These are phyloP conservation scores for Cyclanthera cordifolia DNA, from an alignment of 306 rosid genomes.

Conservation along the genomic window DNA sequence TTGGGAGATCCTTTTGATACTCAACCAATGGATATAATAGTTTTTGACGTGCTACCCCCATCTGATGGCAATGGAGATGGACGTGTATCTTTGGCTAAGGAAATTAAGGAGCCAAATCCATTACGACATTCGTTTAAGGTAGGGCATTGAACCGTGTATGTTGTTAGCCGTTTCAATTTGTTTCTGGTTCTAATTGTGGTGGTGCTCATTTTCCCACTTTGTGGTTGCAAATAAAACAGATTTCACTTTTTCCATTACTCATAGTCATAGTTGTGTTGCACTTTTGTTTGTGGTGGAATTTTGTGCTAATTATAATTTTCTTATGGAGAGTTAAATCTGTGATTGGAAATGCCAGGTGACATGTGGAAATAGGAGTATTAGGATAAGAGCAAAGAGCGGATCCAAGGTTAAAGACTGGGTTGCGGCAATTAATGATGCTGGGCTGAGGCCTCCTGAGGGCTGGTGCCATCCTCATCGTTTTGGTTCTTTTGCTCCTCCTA, in stretches of 20 bases:
- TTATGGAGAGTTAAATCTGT: constrained; percentile 1
- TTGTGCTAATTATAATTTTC: background rate
- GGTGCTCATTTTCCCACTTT: background rate
- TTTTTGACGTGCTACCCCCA: constrained; percentile 76
- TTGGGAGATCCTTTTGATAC: constrained; percentile 76
- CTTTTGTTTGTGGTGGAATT: background rate
- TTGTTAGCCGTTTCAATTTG: constrained; percentile 14
- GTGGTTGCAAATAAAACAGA: background rate
- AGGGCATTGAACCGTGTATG: constrained; percentile 9
- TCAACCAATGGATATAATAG: constrained; percentile 88
- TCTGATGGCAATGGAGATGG: constrained; percentile 81
- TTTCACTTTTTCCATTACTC: background rate
- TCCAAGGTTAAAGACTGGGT: constrained; percentile 89
- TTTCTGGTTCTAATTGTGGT: constrained; percentile 14
- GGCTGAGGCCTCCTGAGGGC: constrained; percentile 93
- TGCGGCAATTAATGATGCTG: constrained; percentile 89
- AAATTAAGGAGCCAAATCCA: constrained; percentile 77
- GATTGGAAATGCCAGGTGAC: constrained; percentile 42
- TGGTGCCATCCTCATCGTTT: constrained; percentile 98
- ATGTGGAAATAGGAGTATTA: constrained; percentile 72
- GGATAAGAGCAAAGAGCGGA: constrained; percentile 57
- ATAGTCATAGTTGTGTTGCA: background rate
- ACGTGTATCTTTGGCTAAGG: constrained; percentile 62
- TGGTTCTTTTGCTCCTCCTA: constrained; percentile 96
- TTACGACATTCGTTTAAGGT: constrained; percentile 85